Evolutionary conservation across 2,329 filamentous ascomycete genomes (phyloP).

Genomic region (Alternaria solani): DNA sequence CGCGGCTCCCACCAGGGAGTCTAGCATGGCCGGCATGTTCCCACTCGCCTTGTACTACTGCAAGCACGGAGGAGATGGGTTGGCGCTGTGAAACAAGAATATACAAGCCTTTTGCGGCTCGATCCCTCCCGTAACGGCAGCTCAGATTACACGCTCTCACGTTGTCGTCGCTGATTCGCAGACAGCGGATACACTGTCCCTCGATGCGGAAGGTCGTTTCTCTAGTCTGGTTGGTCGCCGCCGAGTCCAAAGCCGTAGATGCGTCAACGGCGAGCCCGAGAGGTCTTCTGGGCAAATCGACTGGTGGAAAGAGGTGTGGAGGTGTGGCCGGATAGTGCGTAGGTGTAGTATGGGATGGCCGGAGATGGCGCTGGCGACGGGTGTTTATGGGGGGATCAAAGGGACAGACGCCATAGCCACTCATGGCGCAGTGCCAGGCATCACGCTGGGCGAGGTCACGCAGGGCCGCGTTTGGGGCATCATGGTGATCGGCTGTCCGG

Average conservation of each 20-base stretch:
- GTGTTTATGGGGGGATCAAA: constrained; percentile 23
- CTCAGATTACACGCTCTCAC: constrained; percentile 30
- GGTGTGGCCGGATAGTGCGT: not conserved
- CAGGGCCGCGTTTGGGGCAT: constrained; percentile 40
- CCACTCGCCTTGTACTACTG: constrained; percentile 14
- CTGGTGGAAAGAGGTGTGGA: constrained; percentile 12
- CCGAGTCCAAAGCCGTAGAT: constrained; percentile 5
- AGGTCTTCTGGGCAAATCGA: constrained; percentile 15
- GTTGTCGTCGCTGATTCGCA: constrained; percentile 33
- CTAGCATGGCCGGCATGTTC: constrained; percentile 35
- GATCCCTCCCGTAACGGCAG: constrained; percentile 35
- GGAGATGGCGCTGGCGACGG: constrained; percentile 4
- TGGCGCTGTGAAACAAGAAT: constrained; percentile 16
- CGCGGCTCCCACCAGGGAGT: constrained; percentile 27
- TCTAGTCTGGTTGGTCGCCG: constrained; percentile 16
- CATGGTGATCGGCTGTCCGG: constrained; percentile 35
- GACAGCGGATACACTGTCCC: constrained; percentile 11
- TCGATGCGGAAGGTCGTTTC: constrained; percentile 33
- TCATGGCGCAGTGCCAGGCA: constrained; percentile 43
- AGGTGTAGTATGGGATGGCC: constrained; percentile 5
- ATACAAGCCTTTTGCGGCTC: constrained; percentile 41
- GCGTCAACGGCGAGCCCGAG: constrained; percentile 8
- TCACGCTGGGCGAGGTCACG: constrained; percentile 37
- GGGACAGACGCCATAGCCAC: constrained; percentile 37
- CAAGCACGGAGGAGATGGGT: constrained; percentile 4